Evolutionary conservation across 129 eudicot genomes (phyloP), one percentile per base, ranked within the genome.

Genomic region (Chrysanthemum lavandulifolium): DNA sequence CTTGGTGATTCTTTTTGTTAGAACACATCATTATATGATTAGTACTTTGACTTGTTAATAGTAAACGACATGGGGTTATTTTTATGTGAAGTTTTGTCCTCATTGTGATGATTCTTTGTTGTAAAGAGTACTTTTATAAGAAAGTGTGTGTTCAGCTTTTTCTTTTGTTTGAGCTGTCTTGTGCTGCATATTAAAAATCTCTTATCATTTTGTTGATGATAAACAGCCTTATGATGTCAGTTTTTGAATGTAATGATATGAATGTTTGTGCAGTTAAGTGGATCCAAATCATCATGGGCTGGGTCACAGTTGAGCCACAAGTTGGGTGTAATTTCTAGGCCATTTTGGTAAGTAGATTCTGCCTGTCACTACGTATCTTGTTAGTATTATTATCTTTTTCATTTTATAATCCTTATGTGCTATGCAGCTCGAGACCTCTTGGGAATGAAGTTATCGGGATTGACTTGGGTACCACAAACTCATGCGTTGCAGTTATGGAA

Each of bases 281-380:
- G 86, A 78, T 73, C 79, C 15, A 89, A 87, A 61, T 45, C 90
- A 7, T 78, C 95, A 15, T 69, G 74, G 79, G 67, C 57, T 52
- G 61, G 78, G 3, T 76, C 86, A 15, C 71, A 69, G 55, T 50
- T 72, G 82, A 87, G 85, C 47, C 82, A 71, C 52, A 78, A 63
- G 61, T 87, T 81, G 58, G 85, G 96, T 14, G 78, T 65, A 19
- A 73, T 94, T 75, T 83, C 87, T 10, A 82, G 98, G 63, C 87
- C 98, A 15, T 94, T 90, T 74, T 80, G 98, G 98, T 89, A 79
- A 13, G 16, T 2, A 0, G n/a, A 3, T 9, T 14, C 10, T 72
- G 4, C 27, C 12, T 15, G 13, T 59, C 3, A 19, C 58, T 54
- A 27, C 49, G 14, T 10, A 2, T 23, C 29, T 27, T 60, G 19